Conservation (phyloP, 2,329 filamentous ascomycete genomes). For the Sporothrix sp. region DNA sequence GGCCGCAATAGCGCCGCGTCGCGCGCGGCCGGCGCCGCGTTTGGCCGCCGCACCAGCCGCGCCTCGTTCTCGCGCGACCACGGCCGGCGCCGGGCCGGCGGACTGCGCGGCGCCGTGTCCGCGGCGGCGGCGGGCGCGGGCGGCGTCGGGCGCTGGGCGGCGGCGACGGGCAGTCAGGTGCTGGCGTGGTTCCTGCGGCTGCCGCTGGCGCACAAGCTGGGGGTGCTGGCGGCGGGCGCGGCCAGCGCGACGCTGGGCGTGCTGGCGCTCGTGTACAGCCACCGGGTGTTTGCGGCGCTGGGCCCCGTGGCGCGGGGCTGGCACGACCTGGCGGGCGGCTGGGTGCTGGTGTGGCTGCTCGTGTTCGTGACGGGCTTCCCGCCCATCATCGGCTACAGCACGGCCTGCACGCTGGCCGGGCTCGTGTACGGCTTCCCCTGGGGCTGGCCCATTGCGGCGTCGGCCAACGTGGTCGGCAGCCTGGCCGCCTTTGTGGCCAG, state of each 20-base stretch:
- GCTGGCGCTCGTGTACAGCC: constrained; percentile 66
- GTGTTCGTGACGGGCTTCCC: constrained; percentile 75
- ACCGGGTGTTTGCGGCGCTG: constrained; percentile 67
- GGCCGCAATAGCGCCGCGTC: background rate
- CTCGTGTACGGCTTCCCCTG: constrained; percentile 47
- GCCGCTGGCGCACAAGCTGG: constrained; percentile 50
- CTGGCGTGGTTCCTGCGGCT: constrained; percentile 39
- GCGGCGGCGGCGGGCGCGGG: background rate
- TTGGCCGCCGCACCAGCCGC: background rate
- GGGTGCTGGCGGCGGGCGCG: constrained; percentile 43
- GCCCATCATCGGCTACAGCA: constrained; percentile 79
- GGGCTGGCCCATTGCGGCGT: constrained; percentile 76
- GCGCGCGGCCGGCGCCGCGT: background rate
- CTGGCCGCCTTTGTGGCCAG: constrained; percentile 72
- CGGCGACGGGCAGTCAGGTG: background rate
- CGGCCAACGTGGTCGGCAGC: constrained; percentile 69
- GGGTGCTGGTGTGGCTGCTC: constrained; percentile 63
- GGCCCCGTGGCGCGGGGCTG: constrained; percentile 65
- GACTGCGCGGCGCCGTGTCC: background rate
- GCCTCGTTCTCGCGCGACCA: background rate
- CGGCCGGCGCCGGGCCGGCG: background rate
- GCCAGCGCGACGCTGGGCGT: constrained; percentile 47
- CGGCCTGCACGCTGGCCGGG: constrained; percentile 47
- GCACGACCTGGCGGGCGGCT: constrained; percentile 64
- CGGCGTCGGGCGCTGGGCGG: background rate